A percentile compares a stretch with the other conserved stretches of the same genome.
phyloP scores from a whole-genome alignment of 1,284 basidiomycete species.

The Leccinum subrobustum region DNA sequence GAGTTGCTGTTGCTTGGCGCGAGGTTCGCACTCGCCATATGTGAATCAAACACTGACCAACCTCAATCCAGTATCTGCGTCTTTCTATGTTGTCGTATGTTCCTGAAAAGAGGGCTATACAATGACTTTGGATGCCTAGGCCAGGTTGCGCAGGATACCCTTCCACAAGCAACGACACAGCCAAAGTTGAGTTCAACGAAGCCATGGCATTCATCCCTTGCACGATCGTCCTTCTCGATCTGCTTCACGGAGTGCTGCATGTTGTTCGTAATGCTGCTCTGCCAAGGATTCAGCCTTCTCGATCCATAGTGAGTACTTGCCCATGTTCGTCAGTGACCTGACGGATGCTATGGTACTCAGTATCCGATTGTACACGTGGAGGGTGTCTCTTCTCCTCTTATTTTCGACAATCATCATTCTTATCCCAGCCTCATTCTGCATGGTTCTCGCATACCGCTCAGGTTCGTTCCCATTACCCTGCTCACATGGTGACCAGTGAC shows the following conservation, averaged over 20 bases:
- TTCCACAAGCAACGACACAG: conserved; percentile 43
- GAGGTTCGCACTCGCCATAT: conserved; percentile 21
- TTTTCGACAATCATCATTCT: conserved; percentile 56
- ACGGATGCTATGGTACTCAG: conserved; percentile 26
- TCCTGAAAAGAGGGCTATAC: conserved; percentile 54
- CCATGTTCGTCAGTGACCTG: neutral
- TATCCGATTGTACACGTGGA: conserved; percentile 63
- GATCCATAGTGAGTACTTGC: conserved; percentile 45
- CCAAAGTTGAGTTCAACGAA: conserved; percentile 28
- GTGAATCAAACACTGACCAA: conserved; percentile 2
- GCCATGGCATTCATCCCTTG: conserved; percentile 51
- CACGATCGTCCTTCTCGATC: conserved; percentile 57
- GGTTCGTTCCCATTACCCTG: conserved; percentile 15
- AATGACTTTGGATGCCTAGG: conserved; percentile 49
- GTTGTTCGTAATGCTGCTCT: conserved; percentile 64
- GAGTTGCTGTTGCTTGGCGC: conserved; percentile 15
- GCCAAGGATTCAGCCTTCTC: conserved; percentile 57
- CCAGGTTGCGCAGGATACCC: conserved; percentile 34
- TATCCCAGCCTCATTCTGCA: conserved; percentile 59
- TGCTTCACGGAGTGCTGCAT: conserved; percentile 70
- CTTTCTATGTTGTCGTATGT: conserved; percentile 55
- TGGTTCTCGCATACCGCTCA: conserved; percentile 51
- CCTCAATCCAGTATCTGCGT: conserved; percentile 37
- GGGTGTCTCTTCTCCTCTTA: conserved; percentile 56
- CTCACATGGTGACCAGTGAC: neutral